Base-by-base conservation (phyloP, 1,284 basidiomycete species). In the Ganoderma lucidum region DNA sequence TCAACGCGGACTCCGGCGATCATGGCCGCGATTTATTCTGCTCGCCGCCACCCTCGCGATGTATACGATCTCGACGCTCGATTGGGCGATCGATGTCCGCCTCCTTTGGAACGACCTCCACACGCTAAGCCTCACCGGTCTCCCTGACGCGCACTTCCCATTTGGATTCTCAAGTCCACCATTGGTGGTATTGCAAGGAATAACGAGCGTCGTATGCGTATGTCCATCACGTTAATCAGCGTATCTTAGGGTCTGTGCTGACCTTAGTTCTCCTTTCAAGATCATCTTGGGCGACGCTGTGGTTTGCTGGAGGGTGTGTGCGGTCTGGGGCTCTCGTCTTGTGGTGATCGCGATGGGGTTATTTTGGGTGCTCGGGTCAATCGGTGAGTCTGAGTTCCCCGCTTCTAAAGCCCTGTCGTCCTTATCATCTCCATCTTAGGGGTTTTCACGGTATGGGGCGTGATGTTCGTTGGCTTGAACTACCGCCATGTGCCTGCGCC, bases 191-290 rank as follows among this genome's bases (percentile, higher is more conserved):
- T 12, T 69, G 12, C 68, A 69, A 15, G 68, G 64, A 3, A 69
- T 69, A 42, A 69, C 68, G 35, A 69, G 68, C 60, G 68, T 69
- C 35, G 30, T 69, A 19, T 69, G 68, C 39, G 68, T 69, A 23
- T 19, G 64, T 65, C 10, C 10, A 10, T 32, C 17, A 14, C n/a
- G n/a, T n/a, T 12, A 2, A n/a, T 39, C 35, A 12, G 19, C 12
- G 35, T 10, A 12, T 35, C 32, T n/a, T 14, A 3, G 8, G 8
- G 32, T 41, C 35, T 35, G 28, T 59, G 14, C 64, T 61, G 1
- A 39, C 23, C 48, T 9, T 1, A 3, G 3, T 4, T 55, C 6
- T 2, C 3, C 28, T 5, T 12, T 51, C 19, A 51, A 69, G 68
- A 69, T 69, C 37, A 69, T 69, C 9, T 9, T 69, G 9, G 68